phyloP scores from a whole-genome alignment of 2,329 filamentous ascomycete genomes.

The Colletotrichum noveboracense region DNA sequence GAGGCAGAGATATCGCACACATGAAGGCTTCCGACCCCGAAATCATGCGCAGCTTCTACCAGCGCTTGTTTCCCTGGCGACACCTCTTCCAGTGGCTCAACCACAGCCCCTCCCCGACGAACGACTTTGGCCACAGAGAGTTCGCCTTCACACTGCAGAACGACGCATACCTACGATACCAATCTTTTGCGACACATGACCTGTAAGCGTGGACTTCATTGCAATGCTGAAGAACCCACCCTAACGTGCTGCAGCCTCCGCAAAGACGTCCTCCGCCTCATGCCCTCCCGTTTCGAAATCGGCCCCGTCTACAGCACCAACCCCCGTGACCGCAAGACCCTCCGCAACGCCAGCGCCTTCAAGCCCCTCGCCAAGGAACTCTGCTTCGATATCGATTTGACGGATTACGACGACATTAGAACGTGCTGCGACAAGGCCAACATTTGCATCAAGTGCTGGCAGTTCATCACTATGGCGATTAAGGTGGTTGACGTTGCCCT shows the following conservation, averaged over 20 bases:
- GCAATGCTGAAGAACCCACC: background rate
- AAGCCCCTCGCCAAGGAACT: constrained; percentile 90
- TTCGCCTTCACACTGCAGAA: constrained; percentile 96
- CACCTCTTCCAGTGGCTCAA: constrained; percentile 98
- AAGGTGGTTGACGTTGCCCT: constrained; percentile 88
- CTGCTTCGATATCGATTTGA: constrained; percentile 99
- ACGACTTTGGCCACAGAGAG: constrained; percentile 91
- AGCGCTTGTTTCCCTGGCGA: constrained; percentile 92
- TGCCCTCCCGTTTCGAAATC: constrained; percentile 96
- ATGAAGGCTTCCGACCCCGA: constrained; percentile 73
- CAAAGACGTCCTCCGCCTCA: constrained; percentile 87
- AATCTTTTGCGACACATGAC: constrained; percentile 65
- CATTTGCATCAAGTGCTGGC: constrained; percentile 94
- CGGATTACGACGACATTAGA: constrained; percentile 95
- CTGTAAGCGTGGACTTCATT: constrained; percentile 40
- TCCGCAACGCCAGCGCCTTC: constrained; percentile 82
- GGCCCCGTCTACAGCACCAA: constrained; percentile 96
- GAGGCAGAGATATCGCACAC: constrained; percentile 35
- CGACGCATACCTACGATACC: constrained; percentile 91
- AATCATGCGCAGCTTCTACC: constrained; percentile 92
- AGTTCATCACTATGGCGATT: constrained; percentile 97
- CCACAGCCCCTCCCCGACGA: constrained; percentile 83
- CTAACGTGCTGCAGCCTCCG: constrained; percentile 64
- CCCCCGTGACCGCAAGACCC: constrained; percentile 87
- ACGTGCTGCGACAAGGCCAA: constrained; percentile 94